Base-by-base conservation (phyloP, 306 rosid genomes). In the Vigna trinervia region DNA sequence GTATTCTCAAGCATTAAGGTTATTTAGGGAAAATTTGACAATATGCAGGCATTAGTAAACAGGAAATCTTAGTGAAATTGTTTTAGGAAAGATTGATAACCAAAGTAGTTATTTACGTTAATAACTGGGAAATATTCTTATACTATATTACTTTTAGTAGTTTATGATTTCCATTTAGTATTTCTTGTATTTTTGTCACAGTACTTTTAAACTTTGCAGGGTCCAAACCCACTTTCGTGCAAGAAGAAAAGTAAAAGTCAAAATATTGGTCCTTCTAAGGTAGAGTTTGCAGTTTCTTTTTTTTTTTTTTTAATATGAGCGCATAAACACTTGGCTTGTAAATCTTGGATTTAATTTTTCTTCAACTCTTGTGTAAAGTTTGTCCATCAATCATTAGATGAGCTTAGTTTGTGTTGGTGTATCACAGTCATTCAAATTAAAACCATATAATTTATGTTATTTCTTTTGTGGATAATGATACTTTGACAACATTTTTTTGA, bases 201-300 rank as follows among this genome's bases (percentile, higher is more conserved):
- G 59, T 54, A 26, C 14, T 53, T 67, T 45, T 46, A 61, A 84
- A 81, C 68, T 69, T 52, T 84, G 79, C 85, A 94, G 98, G 96
- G 88, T 74, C 98, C 97, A 59, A 94, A 94, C 74, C 97, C 98
- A 32, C 97, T 91, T 79, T 94, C 98, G 12, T 87, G 93, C 84
- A 85, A 86, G 87, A 91, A 91, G 84, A 91, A 90, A 87, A 84
- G 47, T 30, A 85, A 78, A 82, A 88, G 70, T 59, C 81, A 83
- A 70, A 84, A 81, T 43, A 63, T 28, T 74, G 66, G 65, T 41
- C 52, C 79, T 8, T 47, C 2, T 12, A 89, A 92, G 36, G 36
- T 90, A 75, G 89, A 75, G 79, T 56, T 36, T 73, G 51, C 22
- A 43, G 20, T 26, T 43, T 61, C 57, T 62, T 4, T 52, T 23